phyloP scores from a whole-genome alignment of 1,284 basidiomycete genomes.

The Bjerkandera adusta region DNA sequence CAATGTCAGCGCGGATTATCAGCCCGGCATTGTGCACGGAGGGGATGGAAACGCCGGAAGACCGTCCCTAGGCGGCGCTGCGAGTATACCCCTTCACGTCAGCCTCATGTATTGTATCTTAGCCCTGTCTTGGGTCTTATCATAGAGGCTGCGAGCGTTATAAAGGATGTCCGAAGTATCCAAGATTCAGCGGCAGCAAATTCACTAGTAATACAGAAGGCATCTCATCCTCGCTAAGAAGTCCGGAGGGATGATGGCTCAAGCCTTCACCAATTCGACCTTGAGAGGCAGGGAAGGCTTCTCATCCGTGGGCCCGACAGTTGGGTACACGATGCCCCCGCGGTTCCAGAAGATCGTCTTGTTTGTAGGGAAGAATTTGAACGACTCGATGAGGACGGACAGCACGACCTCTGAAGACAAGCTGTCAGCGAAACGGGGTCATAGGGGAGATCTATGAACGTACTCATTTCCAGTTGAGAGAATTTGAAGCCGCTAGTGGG shows the following conservation, averaged over 20 bases:
- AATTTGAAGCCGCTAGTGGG: constrained; percentile 32
- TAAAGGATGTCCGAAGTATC: no score
- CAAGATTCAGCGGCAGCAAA: no score
- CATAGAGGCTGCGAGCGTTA: no score
- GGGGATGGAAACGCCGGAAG: constrained; percentile 12
- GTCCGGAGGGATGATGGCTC: no score
- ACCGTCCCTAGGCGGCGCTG: no score
- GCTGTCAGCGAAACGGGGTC: background rate
- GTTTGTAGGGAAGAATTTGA: constrained; percentile 10
- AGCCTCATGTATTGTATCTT: no score
- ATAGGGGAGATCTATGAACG: constrained; percentile 3
- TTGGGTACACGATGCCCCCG: constrained; percentile 25
- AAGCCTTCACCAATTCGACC: no score
- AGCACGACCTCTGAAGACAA: constrained; percentile 12
- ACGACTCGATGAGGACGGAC: constrained; percentile 11
- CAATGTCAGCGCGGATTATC: constrained; percentile 21
- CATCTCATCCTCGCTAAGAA: no score
- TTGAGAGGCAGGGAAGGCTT: constrained; percentile 14
- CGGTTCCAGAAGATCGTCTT: constrained; percentile 27
- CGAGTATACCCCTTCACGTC: no score
- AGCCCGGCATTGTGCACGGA: constrained; percentile 24
- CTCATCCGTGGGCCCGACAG: constrained; percentile 21
- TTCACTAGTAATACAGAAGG: no score
- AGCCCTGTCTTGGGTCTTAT: no score
- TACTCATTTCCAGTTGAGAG: constrained; percentile 33